Evolutionary conservation across 352 stramenopile species (phyloP).

Genomic region (Thalassiosira mediterranea): DNA sequence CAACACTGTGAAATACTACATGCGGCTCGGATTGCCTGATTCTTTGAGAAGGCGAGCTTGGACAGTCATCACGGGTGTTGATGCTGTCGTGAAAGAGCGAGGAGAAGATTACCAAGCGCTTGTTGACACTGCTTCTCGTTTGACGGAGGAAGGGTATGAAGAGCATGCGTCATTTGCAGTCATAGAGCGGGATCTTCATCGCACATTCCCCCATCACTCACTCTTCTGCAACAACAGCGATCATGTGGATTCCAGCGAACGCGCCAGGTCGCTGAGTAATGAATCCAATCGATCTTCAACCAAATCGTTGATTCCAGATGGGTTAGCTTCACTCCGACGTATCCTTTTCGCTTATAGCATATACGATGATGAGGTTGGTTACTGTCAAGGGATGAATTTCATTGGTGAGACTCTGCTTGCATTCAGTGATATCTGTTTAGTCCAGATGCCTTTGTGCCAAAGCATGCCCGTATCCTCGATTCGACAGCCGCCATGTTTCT

Average conservation of each 20-base stretch:
- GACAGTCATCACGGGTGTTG: conserved; percentile 48
- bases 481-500: conserved; percentile 89
- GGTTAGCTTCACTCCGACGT: conserved; percentile 89
- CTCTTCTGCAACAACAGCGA: conserved; percentile 71
- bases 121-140: conserved; percentile 33
- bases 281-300: no score
- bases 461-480: no score
- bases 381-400: conserved; percentile 88
- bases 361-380: conserved; percentile 86
- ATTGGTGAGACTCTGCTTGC: no score
- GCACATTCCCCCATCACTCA: conserved; percentile 82
- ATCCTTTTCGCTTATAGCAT: conserved; percentile 91
- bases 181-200: conserved; percentile 83
- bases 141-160: not conserved
- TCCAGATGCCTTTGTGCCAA: no score
- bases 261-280: no score
- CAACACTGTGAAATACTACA: conserved; percentile 29
- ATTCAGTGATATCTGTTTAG: no score
- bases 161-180: conserved; percentile 44
- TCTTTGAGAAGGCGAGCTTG: conserved; percentile 48
- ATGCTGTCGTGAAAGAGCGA: conserved; percentile 33
- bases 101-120: conserved; percentile 59
- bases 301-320: conserved; percentile 43
- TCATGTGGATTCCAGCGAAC: conserved; percentile 22
- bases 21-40: conserved; percentile 57